A percentile compares a stretch with the other conserved stretches of the same genome.
phyloP scores from a whole-genome alignment of 495 filamentous ascomycete species.

The Aspergillus avenaceus region DNA sequence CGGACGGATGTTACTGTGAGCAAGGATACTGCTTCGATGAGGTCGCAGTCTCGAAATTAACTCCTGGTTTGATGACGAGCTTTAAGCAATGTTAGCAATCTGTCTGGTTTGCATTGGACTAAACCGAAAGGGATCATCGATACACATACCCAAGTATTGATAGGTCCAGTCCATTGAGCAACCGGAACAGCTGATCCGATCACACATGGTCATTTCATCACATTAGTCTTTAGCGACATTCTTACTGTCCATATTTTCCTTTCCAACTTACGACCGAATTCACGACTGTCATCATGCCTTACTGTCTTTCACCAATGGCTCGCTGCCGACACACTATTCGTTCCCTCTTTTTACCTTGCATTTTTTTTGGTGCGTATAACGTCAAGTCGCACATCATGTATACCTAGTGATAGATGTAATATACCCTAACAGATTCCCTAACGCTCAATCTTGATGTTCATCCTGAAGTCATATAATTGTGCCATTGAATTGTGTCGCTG shows the following conservation, averaged over 20 bases:
- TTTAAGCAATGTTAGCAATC: too few species aligned
- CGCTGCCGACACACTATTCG: not conserved
- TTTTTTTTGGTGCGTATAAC: not conserved
- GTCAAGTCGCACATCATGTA: not conserved
- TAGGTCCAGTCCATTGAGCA: too few species aligned
- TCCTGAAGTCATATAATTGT: not conserved
- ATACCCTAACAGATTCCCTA: not conserved
- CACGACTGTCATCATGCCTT: not conserved
- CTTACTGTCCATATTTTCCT: not conserved
- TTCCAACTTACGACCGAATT: not conserved
- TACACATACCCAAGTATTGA: too few species aligned
- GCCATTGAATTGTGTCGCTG: not conserved
- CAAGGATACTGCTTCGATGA: slow-evolving; percentile 9
- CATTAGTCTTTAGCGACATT: too few species aligned
- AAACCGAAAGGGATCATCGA: too few species aligned
- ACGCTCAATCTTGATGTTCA: not conserved
- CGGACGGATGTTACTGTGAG: slow-evolving; percentile 18
- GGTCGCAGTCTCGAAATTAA: slow-evolving; percentile 2
- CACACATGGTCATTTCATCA: too few species aligned
- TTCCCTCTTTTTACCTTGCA: not conserved
- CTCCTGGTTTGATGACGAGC: not conserved
- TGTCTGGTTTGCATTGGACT: too few species aligned
- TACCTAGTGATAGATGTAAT: not conserved
- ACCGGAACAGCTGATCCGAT: too few species aligned
- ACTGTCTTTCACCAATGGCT: not conserved